Evolutionary conservation across 2,329 filamentous ascomycete genomes (phyloP).

Genomic region (Aspergillus persii): DNA sequence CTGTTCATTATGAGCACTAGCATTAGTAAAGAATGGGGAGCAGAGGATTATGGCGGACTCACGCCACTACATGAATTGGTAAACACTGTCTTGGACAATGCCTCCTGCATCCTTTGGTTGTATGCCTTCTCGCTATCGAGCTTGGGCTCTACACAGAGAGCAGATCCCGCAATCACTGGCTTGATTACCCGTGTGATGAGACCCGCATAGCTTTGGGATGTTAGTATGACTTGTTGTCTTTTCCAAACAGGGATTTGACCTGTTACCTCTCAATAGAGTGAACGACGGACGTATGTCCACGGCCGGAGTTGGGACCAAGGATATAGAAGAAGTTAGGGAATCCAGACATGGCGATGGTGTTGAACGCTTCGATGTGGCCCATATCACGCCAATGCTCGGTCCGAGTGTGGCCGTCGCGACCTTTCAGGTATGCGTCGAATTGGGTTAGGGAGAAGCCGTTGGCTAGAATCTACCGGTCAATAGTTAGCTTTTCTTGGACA

Average conservation of each 20-base stretch:
- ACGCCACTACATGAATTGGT: conserved; percentile 13
- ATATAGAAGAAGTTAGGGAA: conserved; percentile 25
- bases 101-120: conserved; percentile 5
- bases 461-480: conserved; percentile 10
- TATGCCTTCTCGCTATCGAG: conserved; percentile 8
- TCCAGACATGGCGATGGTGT: conserved; percentile 19
- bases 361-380: conserved; percentile 17
- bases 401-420: conserved; percentile 14
- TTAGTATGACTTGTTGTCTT: background rate
- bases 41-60: background rate
- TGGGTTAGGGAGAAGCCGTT: conserved; percentile 21
- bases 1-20: background rate
- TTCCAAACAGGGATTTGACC: background rate
- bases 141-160: conserved; percentile 15
- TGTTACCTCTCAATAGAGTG: conserved; percentile 15
- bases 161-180: conserved; percentile 8
- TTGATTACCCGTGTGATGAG: conserved; percentile 12
- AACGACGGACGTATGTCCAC: conserved; percentile 15
- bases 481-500: background rate
- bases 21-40: background rate
- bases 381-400: conserved; percentile 15
- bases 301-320: conserved; percentile 16
- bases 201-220: conserved; percentile 7
- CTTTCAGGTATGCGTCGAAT: conserved; percentile 12
- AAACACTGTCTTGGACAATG: conserved; percentile 12